Conservation (phyloP, 2,329 filamentous ascomycete genomes). For the Ophioceras dolichostomum region DNA sequence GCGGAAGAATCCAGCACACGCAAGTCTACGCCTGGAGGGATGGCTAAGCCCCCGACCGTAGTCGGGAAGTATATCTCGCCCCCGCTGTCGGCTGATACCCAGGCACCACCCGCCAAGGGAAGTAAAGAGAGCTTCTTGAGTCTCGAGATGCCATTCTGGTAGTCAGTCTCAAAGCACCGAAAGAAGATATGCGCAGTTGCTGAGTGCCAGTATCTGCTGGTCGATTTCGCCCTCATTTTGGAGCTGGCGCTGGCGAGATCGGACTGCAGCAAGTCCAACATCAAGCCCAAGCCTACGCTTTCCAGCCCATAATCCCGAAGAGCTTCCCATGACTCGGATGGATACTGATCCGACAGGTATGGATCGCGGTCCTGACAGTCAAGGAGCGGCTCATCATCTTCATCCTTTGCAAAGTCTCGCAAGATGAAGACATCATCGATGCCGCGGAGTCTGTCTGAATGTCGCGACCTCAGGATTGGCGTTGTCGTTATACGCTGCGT, state of each 20-base stretch:
- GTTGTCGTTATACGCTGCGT: slow-evolving; percentile 5
- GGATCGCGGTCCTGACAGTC: slow-evolving; percentile 1
- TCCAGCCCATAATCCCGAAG: neutral
- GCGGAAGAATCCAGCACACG: slow-evolving; percentile 4
- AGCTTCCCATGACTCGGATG: neutral
- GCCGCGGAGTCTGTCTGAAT: neutral
- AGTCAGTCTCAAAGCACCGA: neutral
- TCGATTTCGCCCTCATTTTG: slow-evolving; percentile 6
- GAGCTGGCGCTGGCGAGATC: slow-evolving; percentile 5
- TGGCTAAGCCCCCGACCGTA: neutral
- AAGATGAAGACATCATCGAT: slow-evolving; percentile 4
- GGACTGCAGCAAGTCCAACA: neutral
- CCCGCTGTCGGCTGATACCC: slow-evolving; percentile 3
- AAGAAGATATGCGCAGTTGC: slow-evolving; percentile 9
- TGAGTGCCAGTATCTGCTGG: slow-evolving; percentile 9
- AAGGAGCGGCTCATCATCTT: slow-evolving; percentile 12
- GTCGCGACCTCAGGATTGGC: slow-evolving; percentile 6
- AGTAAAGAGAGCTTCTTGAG: slow-evolving; percentile 4
- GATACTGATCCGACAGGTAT: neutral
- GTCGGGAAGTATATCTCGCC: slow-evolving; percentile 7
- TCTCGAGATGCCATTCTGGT: neutral
- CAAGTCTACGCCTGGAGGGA: slow-evolving; percentile 8
- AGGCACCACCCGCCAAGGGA: slow-evolving; percentile 8
- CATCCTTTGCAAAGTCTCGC: slow-evolving; percentile 1
- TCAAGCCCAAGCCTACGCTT: neutral